These are phyloP conservation scores for Vanrija humicola DNA, from an alignment of 1,284 basidiomycete species.

Conservation along the genomic window DNA sequence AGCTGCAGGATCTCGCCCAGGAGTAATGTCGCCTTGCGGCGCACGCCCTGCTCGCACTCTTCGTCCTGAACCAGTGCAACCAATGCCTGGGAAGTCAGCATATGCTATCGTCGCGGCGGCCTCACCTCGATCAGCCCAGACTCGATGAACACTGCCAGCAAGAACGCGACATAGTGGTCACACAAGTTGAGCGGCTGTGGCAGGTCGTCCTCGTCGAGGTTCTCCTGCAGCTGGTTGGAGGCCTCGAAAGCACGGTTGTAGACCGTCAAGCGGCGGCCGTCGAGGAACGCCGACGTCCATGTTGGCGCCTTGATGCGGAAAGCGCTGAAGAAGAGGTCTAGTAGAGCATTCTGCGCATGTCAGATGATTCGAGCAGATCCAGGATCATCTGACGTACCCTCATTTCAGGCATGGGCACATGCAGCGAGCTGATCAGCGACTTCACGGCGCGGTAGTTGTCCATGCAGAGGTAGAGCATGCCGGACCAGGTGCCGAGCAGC, in stretches of 20 bases:
- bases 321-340: conserved; percentile 93
- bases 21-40: conserved; percentile 81
- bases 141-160: conserved; percentile 80
- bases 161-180: conserved; percentile 89
- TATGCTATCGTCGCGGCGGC: conserved; percentile 3
- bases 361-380: conserved; percentile 24
- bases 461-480: conserved; percentile 91
- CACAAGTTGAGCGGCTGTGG: conserved; percentile 71
- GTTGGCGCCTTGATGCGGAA: conserved; percentile 83
- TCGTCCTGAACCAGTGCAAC: conserved; percentile 71
- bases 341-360: conserved; percentile 69
- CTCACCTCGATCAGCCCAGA: conserved; percentile 80
- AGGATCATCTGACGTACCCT: conserved; percentile 54
- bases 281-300: conserved; percentile 86
- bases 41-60: conserved; percentile 59
- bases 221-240: conserved; percentile 32
- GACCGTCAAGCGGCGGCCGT: conserved; percentile 71
- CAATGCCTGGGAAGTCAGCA: conserved; percentile 59
- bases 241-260: conserved; percentile 42
- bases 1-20: conserved; percentile 87
- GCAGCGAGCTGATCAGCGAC: conserved; percentile 77
- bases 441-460: conserved; percentile 79
- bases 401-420: conserved; percentile 80
- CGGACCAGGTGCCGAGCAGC: conserved; percentile 89
- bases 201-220: conserved; percentile 44